phyloP scores from a whole-genome alignment of 176 grass and related monocot genomes.

The Themeda triandra region DNA sequence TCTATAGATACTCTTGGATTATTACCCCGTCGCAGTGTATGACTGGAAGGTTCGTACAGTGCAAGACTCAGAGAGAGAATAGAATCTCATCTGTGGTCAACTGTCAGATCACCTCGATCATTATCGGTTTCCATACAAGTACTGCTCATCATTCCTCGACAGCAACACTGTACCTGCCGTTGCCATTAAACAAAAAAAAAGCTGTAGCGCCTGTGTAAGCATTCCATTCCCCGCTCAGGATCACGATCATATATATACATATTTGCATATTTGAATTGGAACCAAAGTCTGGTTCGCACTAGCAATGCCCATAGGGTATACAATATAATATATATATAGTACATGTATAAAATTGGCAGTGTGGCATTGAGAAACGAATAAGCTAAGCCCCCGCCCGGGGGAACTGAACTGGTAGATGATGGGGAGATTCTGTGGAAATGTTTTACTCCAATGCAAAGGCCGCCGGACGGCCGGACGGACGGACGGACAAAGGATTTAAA shows the following conservation, averaged over 20 bases:
- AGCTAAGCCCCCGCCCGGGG: background rate
- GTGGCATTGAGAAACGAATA: conserved; percentile 19
- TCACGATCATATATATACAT: background rate
- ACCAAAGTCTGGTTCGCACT: background rate
- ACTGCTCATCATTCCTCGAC: conserved; percentile 38
- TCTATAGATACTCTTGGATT: no score
- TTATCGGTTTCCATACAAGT: conserved; percentile 22
- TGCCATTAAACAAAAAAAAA: background rate
- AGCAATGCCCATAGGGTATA: background rate
- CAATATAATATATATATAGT: background rate
- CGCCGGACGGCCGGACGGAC: background rate
- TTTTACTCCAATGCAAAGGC: conserved; percentile 60
- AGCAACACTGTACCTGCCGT: conserved; percentile 37
- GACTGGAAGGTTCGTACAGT: background rate
- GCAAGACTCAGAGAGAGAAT: background rate
- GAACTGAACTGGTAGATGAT: background rate
- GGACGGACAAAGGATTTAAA: background rate
- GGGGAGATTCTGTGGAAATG: conserved; percentile 34
- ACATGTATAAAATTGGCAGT: background rate
- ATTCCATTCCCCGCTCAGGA: background rate
- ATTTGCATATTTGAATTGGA: conserved; percentile 8
- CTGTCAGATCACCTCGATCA: background rate
- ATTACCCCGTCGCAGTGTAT: no score
- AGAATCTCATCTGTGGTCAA: background rate
- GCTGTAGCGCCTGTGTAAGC: background rate